phyloP scores from a whole-genome alignment of 148 eudicot species.

The Amaranthus palmeri region DNA sequence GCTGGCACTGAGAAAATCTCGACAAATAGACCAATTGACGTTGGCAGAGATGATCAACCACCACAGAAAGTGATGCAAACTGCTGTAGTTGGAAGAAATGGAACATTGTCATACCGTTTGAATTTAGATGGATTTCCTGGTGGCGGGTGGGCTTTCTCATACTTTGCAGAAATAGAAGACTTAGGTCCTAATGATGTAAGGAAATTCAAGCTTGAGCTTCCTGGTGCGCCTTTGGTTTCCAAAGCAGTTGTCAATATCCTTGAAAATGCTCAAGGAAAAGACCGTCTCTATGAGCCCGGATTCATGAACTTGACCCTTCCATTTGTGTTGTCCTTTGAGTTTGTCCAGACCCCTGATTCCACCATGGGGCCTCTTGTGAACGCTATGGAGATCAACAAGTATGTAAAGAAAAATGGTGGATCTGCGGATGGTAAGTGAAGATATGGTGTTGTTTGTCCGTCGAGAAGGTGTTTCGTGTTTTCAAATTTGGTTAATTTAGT shows the following conservation, averaged over 20 bases:
- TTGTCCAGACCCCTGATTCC: slow-evolving; percentile 77
- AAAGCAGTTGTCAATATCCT: slow-evolving; percentile 71
- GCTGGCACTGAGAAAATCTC: slow-evolving; percentile 84
- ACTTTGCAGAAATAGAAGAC: slow-evolving; percentile 91
- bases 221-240: slow-evolving; percentile 59
- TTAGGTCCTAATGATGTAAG: slow-evolving; percentile 49
- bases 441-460: slow-evolving; percentile 3
- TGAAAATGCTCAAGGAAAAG: slow-evolving; percentile 86
- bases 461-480: neutral
- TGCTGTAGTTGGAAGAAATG: slow-evolving; percentile 90
- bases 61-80: slow-evolving; percentile 98
- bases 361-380: slow-evolving; percentile 83
- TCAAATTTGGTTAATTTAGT: neutral
- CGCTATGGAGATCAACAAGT: slow-evolving; percentile 92
- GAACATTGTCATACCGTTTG: slow-evolving; percentile 76
- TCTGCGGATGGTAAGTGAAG: slow-evolving; percentile 64
- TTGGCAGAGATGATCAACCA: slow-evolving; percentile 51
- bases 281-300: slow-evolving; percentile 93
- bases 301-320: slow-evolving; percentile 70
- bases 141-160: slow-evolving; percentile 82
- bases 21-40: slow-evolving; percentile 60
- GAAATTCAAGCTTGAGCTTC: slow-evolving; percentile 75
- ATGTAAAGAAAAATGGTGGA: slow-evolving; percentile 65
- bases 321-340: slow-evolving; percentile 72
- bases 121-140: slow-evolving; percentile 97